Evolutionary conservation across 768 basidiomycete genomes (phyloP).

Genomic region (Lentinula detonsa): DNA sequence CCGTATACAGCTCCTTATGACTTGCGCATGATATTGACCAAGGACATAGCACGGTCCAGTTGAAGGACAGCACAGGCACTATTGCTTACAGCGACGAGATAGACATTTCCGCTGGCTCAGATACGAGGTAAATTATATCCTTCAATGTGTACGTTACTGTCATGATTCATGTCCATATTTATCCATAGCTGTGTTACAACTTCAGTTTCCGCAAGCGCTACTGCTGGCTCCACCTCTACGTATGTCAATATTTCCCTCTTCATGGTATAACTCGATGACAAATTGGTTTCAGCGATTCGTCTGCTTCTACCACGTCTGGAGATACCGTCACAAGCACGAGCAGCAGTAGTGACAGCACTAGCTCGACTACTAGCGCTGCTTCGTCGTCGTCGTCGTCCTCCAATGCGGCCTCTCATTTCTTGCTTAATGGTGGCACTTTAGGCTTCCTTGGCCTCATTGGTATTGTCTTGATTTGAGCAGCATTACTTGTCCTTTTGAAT

Average conservation of each 20-base stretch:
- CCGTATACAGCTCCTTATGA: constrained; percentile 12
- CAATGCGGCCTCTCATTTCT: constrained; percentile 15
- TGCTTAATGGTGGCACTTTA: constrained; percentile 25
- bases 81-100: constrained; percentile 47
- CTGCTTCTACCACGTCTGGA: constrained; percentile 1
- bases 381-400: constrained; percentile 17
- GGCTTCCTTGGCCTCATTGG: constrained; percentile 47
- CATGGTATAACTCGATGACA: not conserved
- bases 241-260: not conserved
- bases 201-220: not conserved
- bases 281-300: not conserved
- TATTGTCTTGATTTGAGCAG: constrained; percentile 37
- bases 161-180: not conserved
- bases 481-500: not conserved
- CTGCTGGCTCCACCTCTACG: not conserved
- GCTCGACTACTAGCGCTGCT: constrained; percentile 10
- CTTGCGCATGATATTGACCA: constrained; percentile 4
- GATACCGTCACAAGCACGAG: not conserved
- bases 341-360: constrained; percentile 2
- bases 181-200: constrained; percentile 4
- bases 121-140: constrained; percentile 24
- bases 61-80: constrained; percentile 56
- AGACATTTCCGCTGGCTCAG: constrained; percentile 31
- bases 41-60: constrained; percentile 36
- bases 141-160: not conserved